Conservation (phyloP, 768 basidiomycete species). For the Albatrellus ellisii region DNA sequence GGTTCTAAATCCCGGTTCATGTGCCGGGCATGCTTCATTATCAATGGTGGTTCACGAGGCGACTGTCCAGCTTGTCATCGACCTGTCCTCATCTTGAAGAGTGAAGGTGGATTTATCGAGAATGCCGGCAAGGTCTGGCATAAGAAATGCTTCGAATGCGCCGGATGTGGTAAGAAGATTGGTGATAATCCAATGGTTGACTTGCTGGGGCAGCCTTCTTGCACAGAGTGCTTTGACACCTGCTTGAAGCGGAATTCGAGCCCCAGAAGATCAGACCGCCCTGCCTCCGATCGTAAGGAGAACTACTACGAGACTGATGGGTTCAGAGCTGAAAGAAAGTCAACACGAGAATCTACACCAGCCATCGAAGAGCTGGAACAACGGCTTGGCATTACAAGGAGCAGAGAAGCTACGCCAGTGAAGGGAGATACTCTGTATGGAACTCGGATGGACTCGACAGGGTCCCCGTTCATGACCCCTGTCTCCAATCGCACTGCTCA, state of each 20-base stretch:
- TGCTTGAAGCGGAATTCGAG: slow-evolving; percentile 37
- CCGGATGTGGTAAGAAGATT: slow-evolving; percentile 59
- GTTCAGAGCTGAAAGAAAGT: slow-evolving; percentile 21
- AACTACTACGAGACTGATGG: slow-evolving; percentile 32
- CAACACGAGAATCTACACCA: slow-evolving; percentile 20
- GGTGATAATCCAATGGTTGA: slow-evolving; percentile 72
- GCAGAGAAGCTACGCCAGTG: slow-evolving; percentile 14
- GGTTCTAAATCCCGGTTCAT: slow-evolving; percentile 35
- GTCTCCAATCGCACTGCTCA: too few species aligned
- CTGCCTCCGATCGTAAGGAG: slow-evolving; percentile 18
- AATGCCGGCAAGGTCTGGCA: slow-evolving; percentile 66
- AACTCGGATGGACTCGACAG: neutral
- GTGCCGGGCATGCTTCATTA: slow-evolving; percentile 60
- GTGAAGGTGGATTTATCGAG: slow-evolving; percentile 70
- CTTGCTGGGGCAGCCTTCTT: slow-evolving; percentile 69
- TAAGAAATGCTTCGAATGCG: slow-evolving; percentile 67
- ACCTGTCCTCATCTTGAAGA: slow-evolving; percentile 61
- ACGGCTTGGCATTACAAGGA: slow-evolving; percentile 19
- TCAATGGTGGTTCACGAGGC: slow-evolving; percentile 68
- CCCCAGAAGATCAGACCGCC: slow-evolving; percentile 25
- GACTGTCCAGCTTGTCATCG: slow-evolving; percentile 53
- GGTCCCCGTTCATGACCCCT: slow-evolving; percentile 2
- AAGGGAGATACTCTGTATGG: slow-evolving; percentile 7
- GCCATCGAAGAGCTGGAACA: slow-evolving; percentile 23
- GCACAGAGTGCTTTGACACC: slow-evolving; percentile 67